Conservation (phyloP, 441 rosid species). For the Adansonia gregorii region DNA sequence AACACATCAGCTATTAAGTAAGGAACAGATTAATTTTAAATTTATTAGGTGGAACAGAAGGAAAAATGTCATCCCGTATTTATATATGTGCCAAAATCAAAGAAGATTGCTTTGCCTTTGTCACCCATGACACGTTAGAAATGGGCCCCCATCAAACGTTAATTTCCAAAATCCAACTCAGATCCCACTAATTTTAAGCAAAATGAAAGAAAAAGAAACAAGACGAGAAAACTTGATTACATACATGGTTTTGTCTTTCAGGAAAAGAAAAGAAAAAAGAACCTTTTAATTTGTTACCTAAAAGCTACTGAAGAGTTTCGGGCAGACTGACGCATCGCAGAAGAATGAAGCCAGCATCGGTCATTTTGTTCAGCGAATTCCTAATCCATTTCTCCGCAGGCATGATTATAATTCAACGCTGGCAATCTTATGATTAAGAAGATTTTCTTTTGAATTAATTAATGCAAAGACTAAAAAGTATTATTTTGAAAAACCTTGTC, state of each 20-base stretch:
- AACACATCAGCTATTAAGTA: not conserved
- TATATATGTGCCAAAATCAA: not conserved
- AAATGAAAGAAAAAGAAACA: not conserved
- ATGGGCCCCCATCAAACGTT: conserved; percentile 38
- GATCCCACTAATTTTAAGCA: conserved; percentile 34
- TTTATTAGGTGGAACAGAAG: conserved; percentile 29
- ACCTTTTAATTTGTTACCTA: not conserved
- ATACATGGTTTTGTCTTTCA: not conserved
- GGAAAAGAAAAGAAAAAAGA: not conserved
- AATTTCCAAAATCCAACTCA: conserved; percentile 45
- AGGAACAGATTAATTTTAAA: not conserved
- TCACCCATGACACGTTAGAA: conserved; percentile 23
- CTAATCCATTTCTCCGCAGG: too few relatives aligned
- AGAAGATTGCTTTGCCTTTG: not conserved
- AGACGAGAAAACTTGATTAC: not conserved
- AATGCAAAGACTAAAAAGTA: not conserved
- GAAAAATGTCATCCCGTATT: too few relatives aligned
- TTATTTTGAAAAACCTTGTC: not conserved
- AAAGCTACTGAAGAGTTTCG: not conserved
- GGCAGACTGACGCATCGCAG: not conserved
- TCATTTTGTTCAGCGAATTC: not conserved
- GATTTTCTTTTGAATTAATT: not conserved
- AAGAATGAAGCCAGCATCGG: not conserved
- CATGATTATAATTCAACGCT: too few relatives aligned
- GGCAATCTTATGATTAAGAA: not conserved